Evolutionary conservation across 345 rosid genomes (phyloP).

Genomic region (Citrus trifoliata): DNA sequence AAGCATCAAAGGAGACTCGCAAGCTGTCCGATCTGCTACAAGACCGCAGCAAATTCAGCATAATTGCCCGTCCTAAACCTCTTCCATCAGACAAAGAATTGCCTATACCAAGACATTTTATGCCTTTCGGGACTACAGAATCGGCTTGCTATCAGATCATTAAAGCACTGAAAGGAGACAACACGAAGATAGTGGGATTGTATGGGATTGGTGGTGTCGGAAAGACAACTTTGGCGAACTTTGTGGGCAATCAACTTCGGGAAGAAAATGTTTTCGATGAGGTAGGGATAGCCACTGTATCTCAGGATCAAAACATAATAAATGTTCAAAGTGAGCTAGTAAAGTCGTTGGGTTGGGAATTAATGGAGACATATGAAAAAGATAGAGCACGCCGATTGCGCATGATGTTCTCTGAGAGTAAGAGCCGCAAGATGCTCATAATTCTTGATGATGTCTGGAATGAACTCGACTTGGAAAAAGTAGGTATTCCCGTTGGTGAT

Average conservation of each 20-base stretch:
- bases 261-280: background rate
- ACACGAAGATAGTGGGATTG: constrained; percentile 2
- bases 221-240: background rate
- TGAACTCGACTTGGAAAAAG: fast-evolving
- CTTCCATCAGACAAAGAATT: background rate
- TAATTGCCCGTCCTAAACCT: background rate
- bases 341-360: background rate
- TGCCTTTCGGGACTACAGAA: background rate
- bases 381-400: too few relatives aligned
- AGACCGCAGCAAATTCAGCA: background rate
- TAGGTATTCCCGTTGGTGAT: too few relatives aligned
- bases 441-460: too few relatives aligned
- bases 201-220: constrained; percentile 13
- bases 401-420: too few relatives aligned
- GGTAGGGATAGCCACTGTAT: constrained; percentile 1
- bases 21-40: background rate
- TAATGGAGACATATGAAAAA: too few relatives aligned
- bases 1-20: background rate
- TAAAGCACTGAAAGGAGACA: background rate
- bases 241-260: background rate
- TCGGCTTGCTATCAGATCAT: background rate
- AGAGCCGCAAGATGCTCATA: too few relatives aligned
- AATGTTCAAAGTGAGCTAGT: constrained; percentile 2
- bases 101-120: background rate
- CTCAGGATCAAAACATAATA: background rate